Evolutionary conservation across 2,329 filamentous ascomycete species (phyloP).

Genomic region (Penicillium sp.): DNA sequence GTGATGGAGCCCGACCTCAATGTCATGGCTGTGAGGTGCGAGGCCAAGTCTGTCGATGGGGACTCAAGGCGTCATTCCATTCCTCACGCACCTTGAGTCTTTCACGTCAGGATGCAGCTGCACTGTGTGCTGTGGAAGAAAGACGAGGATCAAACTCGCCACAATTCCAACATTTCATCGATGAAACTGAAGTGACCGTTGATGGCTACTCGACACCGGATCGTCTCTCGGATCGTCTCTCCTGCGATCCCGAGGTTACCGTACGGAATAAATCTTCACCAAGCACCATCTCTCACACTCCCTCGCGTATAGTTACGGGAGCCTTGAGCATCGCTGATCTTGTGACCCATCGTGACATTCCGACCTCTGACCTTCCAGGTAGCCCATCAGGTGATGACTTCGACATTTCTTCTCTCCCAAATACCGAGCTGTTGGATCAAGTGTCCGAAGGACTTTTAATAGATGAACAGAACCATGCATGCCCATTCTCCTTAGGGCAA

Average conservation of each 20-base stretch:
- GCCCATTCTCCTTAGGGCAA: neutral
- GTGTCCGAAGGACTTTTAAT: fast-evolving
- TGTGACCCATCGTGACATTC: neutral
- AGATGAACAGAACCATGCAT: neutral
- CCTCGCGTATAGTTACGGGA: neutral
- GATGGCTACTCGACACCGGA: neutral
- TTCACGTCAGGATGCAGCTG: neutral
- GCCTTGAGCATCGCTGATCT: neutral
- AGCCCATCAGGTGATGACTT: neutral
- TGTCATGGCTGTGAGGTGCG: conserved; percentile 9
- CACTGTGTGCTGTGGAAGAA: neutral
- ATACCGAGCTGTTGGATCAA: neutral
- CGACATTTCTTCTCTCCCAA: neutral
- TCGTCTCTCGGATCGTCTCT: neutral
- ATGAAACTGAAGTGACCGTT: neutral
- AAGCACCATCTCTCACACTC: neutral
- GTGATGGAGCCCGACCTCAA: conserved; percentile 7
- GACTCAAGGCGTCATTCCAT: conserved; percentile 13
- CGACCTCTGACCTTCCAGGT: neutral
- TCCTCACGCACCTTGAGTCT: conserved; percentile 7
- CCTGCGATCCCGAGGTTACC: neutral
- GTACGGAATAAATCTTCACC: neutral
- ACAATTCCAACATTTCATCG: neutral
- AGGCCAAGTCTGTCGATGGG: conserved; percentile 10
- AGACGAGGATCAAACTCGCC: neutral